A percentile compares a stretch with the other conserved stretches of the same genome.
Evolutionary conservation across 192 early-diverging fungal species (phyloP).

Genomic region (Chytriomyces sp.): DNA sequence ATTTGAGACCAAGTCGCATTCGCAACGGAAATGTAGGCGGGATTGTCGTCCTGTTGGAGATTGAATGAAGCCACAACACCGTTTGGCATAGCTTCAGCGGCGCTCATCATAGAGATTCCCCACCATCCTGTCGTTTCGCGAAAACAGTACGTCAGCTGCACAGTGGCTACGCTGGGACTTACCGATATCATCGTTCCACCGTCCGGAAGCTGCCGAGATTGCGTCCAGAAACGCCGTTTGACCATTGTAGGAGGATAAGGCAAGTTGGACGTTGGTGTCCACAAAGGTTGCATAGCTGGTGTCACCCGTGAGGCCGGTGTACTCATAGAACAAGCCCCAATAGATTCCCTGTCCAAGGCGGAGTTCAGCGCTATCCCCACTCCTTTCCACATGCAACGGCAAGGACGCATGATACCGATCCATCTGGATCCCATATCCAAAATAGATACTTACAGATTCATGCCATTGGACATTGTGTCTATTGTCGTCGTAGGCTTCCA

Average conservation of each 20-base stretch:
- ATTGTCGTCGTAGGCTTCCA: background rate
- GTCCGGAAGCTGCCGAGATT: conserved; percentile 12
- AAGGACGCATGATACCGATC: too few relatives aligned
- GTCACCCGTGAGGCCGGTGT: conserved; percentile 27
- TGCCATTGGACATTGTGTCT: background rate
- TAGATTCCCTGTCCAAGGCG: too few relatives aligned
- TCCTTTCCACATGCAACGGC: too few relatives aligned
- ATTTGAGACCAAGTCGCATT: conserved; percentile 40
- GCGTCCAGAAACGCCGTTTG: conserved; percentile 21
- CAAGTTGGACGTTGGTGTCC: conserved; percentile 16
- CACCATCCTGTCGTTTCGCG: too few relatives aligned
- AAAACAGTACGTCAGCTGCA: too few relatives aligned
- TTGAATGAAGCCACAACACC: conserved; percentile 13
- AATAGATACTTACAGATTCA: too few relatives aligned
- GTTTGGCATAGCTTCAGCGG: conserved; percentile 12
- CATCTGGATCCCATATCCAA: too few relatives aligned
- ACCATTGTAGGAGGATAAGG: conserved; percentile 6
- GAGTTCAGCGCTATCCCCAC: too few relatives aligned
- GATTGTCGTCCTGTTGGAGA: background rate
- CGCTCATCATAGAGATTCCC: too few relatives aligned
- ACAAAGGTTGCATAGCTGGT: conserved; percentile 13
- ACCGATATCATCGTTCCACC: conserved; percentile 47
- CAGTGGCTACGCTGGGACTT: too few relatives aligned
- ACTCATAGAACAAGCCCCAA: conserved; percentile 12
- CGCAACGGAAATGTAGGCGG: conserved; percentile 31